These are phyloP conservation scores for Sphaerostilbella broomeana DNA, from an alignment of 2,329 filamentous ascomycete species.

Conservation along the genomic window DNA sequence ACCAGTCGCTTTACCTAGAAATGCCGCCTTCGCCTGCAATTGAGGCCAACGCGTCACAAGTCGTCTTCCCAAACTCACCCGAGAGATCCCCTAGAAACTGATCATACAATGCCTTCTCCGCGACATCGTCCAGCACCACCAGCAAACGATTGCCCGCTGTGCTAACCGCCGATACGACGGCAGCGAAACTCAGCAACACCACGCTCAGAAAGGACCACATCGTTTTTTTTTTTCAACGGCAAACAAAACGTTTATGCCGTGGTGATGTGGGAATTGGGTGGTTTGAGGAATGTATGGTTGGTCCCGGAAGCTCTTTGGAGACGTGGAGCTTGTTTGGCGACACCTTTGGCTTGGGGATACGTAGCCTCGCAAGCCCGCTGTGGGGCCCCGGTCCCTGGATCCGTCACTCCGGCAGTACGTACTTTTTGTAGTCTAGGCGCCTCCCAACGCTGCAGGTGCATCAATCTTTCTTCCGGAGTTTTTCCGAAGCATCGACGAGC, in stretches of 20 bases:
- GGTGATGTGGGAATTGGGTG: too few relatives aligned
- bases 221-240: too few relatives aligned
- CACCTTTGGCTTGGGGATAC: slow-evolving; percentile 29
- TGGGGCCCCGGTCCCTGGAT: slow-evolving; percentile 2
- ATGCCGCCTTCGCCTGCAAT: too few relatives aligned
- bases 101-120: slow-evolving; percentile 76
- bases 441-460: too few relatives aligned
- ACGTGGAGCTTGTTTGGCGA: slow-evolving; percentile 4
- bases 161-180: slow-evolving; percentile 69
- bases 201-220: slow-evolving; percentile 74
- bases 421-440: not conserved
- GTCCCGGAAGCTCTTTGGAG: not conserved
- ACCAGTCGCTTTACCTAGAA: too few relatives aligned
- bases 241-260: too few relatives aligned
- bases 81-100: slow-evolving; percentile 70
- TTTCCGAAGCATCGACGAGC: slow-evolving; percentile 1
- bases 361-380: slow-evolving; percentile 25
- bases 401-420: slow-evolving; percentile 9
- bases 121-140: slow-evolving; percentile 76
- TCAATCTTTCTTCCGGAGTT: not conserved
- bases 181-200: slow-evolving; percentile 58
- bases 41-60: too few relatives aligned
- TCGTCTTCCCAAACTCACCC: slow-evolving; percentile 42
- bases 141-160: slow-evolving; percentile 72
- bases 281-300: too few relatives aligned